A percentile compares a stretch with the other conserved stretches of the same genome.
phyloP scores from a whole-genome alignment of 2,329 filamentous ascomycete species.

The Talaromyces sp. region DNA sequence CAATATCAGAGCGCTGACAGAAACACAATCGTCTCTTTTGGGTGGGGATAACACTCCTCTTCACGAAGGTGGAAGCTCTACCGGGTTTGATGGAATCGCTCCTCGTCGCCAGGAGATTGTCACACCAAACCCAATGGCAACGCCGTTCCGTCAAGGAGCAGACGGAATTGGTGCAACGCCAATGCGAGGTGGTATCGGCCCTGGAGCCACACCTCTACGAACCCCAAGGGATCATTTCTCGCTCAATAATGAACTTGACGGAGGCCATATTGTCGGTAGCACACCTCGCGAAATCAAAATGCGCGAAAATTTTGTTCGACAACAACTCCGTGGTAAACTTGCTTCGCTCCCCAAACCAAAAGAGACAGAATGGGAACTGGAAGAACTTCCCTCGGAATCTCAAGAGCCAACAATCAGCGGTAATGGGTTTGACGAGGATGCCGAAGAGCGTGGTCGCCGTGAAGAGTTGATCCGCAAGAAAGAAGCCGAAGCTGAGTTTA shows the following conservation, averaged over 20 bases:
- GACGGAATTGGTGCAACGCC: conserved; percentile 64
- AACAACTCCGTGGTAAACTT: conserved; percentile 59
- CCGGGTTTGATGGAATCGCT: conserved; percentile 79
- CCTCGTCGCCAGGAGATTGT: conserved; percentile 73
- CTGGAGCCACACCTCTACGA: conserved; percentile 76
- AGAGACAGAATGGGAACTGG: conserved; percentile 88
- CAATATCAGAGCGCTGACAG: conserved; percentile 85
- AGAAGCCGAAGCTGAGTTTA: conserved; percentile 63
- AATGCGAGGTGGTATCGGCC: conserved; percentile 50
- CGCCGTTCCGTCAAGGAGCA: conserved; percentile 63
- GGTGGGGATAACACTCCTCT: conserved; percentile 92
- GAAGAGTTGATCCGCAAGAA: conserved; percentile 59
- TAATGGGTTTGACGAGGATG: conserved; percentile 57
- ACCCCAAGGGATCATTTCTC: conserved; percentile 85
- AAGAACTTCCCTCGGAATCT: conserved; percentile 73
- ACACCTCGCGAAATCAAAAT: conserved; percentile 72
- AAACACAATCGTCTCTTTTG: conserved; percentile 87
- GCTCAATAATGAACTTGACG: conserved; percentile 64
- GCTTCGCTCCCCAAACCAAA: conserved; percentile 85
- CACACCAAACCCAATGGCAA: conserved; percentile 95
- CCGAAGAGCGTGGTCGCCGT: conserved; percentile 69
- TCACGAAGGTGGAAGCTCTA: conserved; percentile 72
- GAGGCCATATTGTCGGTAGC: conserved; percentile 59
- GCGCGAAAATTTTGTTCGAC: conserved; percentile 62
- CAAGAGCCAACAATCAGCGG: conserved; percentile 50